Percentiles rank a stretch among this genome's conserved stretches.
These are phyloP conservation scores for Mycena pura DNA, from an alignment of 768 basidiomycete genomes.

Conservation along the genomic window DNA sequence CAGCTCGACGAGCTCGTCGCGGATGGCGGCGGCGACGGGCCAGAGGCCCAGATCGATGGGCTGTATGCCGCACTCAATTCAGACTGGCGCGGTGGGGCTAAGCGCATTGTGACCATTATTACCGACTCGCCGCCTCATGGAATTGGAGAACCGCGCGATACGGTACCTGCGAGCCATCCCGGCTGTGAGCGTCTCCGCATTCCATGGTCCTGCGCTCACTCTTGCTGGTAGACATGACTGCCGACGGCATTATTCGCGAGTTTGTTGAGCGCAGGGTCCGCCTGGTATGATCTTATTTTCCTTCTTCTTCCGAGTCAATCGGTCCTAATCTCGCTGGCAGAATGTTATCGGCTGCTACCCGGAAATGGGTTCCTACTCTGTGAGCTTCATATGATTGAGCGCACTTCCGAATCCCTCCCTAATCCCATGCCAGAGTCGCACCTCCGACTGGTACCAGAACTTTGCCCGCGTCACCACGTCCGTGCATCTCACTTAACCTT, in stretches of 20 bases:
- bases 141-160: conserved; percentile 29
- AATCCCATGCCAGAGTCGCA: too few relatives aligned
- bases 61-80: conserved; percentile 49
- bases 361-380: too few relatives aligned
- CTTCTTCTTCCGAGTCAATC: too few relatives aligned
- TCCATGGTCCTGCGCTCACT: background rate
- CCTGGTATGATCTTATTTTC: too few relatives aligned
- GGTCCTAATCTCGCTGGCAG: too few relatives aligned
- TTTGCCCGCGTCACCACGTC: background rate
- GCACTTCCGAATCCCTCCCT: too few relatives aligned
- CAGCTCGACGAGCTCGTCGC: conserved; percentile 47
- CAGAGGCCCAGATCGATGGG: conserved; percentile 57
- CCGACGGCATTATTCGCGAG: background rate
- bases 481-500: background rate
- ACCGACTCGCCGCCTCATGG: conserved; percentile 63
- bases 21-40: conserved; percentile 51
- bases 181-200: background rate
- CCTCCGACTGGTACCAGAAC: background rate
- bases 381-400: too few relatives aligned
- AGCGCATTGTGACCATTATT: conserved; percentile 53
- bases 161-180: background rate
- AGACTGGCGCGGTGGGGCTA: conserved; percentile 52
- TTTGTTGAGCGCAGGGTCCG: too few relatives aligned
- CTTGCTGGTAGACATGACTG: background rate
- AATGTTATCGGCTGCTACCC: too few relatives aligned